Percentiles rank a stretch among this genome's conserved stretches.
Evolutionary conservation across 2,329 filamentous ascomycete genomes (phyloP).

Genomic region (Colletotrichum chlorophyti): DNA sequence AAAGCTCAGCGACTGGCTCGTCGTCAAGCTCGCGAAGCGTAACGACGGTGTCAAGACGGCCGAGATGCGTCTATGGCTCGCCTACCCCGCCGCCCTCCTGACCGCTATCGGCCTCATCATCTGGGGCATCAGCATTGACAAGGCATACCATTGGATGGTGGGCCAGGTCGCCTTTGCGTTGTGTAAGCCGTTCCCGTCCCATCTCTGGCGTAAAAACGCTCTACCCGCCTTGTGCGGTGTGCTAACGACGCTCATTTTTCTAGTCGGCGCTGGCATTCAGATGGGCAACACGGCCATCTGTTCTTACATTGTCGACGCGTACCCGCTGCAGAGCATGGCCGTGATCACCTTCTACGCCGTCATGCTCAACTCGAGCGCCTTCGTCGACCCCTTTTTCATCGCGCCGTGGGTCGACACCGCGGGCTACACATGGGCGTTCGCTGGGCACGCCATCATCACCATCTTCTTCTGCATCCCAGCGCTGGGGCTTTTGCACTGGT

Average conservation of each 20-base stretch:
- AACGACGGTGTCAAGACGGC: constrained; percentile 51
- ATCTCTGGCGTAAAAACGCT: no score
- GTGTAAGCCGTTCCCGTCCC: constrained; percentile 43
- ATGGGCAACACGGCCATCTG: constrained; percentile 61
- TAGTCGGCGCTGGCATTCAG: constrained; percentile 61
- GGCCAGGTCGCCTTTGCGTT: constrained; percentile 63
- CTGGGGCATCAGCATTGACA: constrained; percentile 62
- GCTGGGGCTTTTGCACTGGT: constrained; percentile 47
- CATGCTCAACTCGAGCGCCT: constrained; percentile 57
- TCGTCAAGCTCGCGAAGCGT: constrained; percentile 50
- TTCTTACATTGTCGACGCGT: constrained; percentile 61
- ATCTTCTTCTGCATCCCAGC: constrained; percentile 45
- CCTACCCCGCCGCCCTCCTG: constrained; percentile 57
- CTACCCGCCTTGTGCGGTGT: neutral
- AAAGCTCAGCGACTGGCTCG: constrained; percentile 56
- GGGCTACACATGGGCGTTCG: constrained; percentile 59
- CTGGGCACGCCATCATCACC: constrained; percentile 53
- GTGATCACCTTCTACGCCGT: constrained; percentile 62
- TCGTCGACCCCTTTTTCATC: constrained; percentile 56
- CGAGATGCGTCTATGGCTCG: constrained; percentile 63
- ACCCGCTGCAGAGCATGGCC: constrained; percentile 60
- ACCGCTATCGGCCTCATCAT: constrained; percentile 56
- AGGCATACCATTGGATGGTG: constrained; percentile 61
- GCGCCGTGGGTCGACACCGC: constrained; percentile 50
- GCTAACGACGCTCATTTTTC: constrained; percentile 1